Evolutionary conservation across 768 basidiomycete genomes (phyloP).

Genomic region (Psilocybe sp.): DNA sequence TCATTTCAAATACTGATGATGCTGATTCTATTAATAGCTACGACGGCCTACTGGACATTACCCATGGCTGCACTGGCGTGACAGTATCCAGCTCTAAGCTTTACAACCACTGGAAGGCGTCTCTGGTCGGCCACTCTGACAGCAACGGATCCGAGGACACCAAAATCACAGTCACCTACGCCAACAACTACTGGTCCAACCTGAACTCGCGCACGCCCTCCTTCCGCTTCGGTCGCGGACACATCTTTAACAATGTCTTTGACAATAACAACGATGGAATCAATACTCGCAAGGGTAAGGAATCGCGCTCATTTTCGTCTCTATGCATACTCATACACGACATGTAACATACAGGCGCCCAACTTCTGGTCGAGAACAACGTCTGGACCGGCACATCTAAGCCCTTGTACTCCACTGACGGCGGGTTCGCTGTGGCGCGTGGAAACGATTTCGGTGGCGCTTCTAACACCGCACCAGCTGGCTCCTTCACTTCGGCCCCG

Average conservation of each 20-base stretch:
- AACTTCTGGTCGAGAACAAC: conserved; percentile 46
- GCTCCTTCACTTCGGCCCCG: conserved; percentile 26
- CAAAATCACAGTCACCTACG: conserved; percentile 40
- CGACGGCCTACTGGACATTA: conserved; percentile 42
- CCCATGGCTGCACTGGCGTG: conserved; percentile 41
- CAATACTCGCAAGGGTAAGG: conserved; percentile 36
- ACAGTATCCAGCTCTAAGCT: conserved; percentile 40
- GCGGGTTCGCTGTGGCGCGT: conserved; percentile 36
- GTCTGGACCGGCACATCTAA: conserved; percentile 39
- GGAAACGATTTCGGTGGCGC: conserved; percentile 28
- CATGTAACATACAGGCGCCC: conserved; percentile 28
- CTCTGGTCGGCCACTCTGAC: conserved; percentile 41
- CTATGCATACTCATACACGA: neutral
- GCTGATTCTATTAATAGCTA: conserved; percentile 24
- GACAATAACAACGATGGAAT: conserved; percentile 42
- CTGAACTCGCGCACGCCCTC: conserved; percentile 44
- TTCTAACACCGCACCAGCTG: conserved; percentile 26
- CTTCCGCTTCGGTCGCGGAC: conserved; percentile 44
- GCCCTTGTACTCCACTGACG: conserved; percentile 39
- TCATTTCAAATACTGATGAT: too few species aligned
- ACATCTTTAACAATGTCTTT: conserved; percentile 45
- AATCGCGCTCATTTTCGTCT: neutral
- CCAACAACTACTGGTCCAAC: conserved; percentile 40
- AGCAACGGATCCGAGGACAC: conserved; percentile 28
- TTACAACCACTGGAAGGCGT: conserved; percentile 44